phyloP scores from a whole-genome alignment of 2,329 filamentous ascomycete genomes.

The Geosmithia flava region DNA sequence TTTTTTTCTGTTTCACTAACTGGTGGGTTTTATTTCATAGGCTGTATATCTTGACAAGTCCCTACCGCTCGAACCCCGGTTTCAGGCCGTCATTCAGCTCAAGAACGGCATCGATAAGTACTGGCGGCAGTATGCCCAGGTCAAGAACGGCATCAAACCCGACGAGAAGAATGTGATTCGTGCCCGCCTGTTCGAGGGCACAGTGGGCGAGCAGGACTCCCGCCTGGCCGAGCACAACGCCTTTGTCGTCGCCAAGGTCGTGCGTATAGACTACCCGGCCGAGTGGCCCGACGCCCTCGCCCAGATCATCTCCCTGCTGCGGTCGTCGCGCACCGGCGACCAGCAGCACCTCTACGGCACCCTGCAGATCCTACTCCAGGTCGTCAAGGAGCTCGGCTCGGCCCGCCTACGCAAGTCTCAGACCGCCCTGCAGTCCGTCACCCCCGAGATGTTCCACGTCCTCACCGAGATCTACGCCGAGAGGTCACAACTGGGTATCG shows the following conservation, averaged over 20 bases:
- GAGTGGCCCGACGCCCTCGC: constrained; percentile 64
- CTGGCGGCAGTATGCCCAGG: constrained; percentile 56
- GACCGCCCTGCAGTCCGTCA: constrained; percentile 61
- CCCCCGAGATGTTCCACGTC: constrained; percentile 74
- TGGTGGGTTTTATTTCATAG: constrained; percentile 23
- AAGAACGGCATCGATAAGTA: constrained; percentile 95
- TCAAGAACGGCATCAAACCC: constrained; percentile 53
- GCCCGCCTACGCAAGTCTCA: constrained; percentile 65
- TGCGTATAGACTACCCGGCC: constrained; percentile 77
- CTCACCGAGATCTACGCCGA: constrained; percentile 67
- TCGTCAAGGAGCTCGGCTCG: constrained; percentile 83
- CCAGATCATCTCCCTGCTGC: constrained; percentile 52
- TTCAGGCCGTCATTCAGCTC: constrained; percentile 83
- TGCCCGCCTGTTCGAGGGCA: constrained; percentile 60
- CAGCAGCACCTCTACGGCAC: constrained; percentile 57
- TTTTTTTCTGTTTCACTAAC: not conserved
- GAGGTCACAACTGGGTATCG: constrained; percentile 58
- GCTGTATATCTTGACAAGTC: constrained; percentile 70
- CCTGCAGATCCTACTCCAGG: constrained; percentile 66
- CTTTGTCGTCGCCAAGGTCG: constrained; percentile 74
- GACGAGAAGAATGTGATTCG: constrained; percentile 71
- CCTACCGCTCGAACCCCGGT: constrained; percentile 65
- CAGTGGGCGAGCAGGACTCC: constrained; percentile 62
- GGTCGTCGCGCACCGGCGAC: constrained; percentile 36
- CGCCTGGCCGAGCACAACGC: constrained; percentile 79